Evolutionary conservation across 371 early-diverging fungal species (phyloP).

Genomic region (Mortierella sp.): DNA sequence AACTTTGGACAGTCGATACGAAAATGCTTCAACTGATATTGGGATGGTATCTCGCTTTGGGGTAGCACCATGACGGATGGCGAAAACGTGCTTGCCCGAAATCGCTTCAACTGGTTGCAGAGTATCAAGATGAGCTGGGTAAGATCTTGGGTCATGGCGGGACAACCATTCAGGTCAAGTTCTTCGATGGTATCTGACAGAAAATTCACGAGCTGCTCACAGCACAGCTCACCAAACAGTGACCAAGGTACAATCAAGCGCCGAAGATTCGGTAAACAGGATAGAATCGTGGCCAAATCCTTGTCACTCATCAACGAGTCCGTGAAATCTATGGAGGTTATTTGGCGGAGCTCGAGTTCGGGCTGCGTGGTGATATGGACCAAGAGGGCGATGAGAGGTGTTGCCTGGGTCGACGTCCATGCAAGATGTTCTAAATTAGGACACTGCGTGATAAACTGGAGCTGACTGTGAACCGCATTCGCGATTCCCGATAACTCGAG

Average conservation of each 20-base stretch:
- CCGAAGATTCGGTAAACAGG: not conserved
- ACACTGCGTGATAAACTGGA: slow-evolving; percentile 8
- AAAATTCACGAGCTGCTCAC: slow-evolving; percentile 1
- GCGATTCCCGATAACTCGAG: not conserved
- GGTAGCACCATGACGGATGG: not conserved
- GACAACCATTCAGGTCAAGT: slow-evolving; percentile 12
- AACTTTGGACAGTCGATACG: no score
- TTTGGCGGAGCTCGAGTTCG: not conserved
- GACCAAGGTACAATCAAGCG: slow-evolving; percentile 11
- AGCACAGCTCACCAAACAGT: slow-evolving; percentile 8
- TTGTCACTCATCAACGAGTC: slow-evolving; percentile 3
- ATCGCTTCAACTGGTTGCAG: slow-evolving; percentile 2
- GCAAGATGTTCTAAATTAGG: slow-evolving; percentile 15
- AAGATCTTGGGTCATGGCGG: slow-evolving; percentile 3
- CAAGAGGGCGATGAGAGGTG: not conserved
- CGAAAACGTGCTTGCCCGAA: slow-evolving; percentile 4
- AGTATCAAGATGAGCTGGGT: slow-evolving; percentile 10
- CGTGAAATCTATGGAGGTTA: slow-evolving; percentile 9
- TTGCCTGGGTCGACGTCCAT: slow-evolving; percentile 1
- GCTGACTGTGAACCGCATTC: not conserved
- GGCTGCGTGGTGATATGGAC: slow-evolving; percentile 7
- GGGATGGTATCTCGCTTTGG: not conserved
- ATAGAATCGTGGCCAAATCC: slow-evolving; percentile 1
- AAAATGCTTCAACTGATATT: not conserved
- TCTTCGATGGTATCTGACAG: slow-evolving; percentile 15